Conservation (phyloP, 768 basidiomycete genomes). For the Podaxis sp. region DNA sequence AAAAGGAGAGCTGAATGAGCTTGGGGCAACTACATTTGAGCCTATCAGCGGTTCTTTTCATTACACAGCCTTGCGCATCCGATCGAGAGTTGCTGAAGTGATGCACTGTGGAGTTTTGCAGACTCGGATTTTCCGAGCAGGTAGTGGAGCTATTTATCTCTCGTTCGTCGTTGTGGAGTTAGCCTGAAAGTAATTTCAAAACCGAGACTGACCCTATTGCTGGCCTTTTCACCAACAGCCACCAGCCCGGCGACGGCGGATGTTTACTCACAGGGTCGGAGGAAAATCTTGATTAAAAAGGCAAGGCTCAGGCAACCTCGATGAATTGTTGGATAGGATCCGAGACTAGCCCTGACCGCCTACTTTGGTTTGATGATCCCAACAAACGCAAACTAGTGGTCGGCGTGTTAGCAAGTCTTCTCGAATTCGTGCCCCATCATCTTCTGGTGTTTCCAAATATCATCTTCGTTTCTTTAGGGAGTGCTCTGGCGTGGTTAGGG, state of each 20-base stretch:
- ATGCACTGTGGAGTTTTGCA: neutral
- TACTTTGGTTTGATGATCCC: too few relatives aligned
- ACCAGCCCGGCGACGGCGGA: constrained; percentile 1
- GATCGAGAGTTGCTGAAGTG: neutral
- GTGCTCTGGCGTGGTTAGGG: too few relatives aligned
- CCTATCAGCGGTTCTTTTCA: neutral
- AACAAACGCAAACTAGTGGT: too few relatives aligned
- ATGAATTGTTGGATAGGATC: constrained; percentile 3
- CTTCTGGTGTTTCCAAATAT: too few relatives aligned
- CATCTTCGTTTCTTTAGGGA: too few relatives aligned
- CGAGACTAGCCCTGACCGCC: neutral
- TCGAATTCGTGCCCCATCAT: too few relatives aligned
- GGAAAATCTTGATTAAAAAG: neutral
- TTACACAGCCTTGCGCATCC: neutral
- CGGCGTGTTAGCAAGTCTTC: too few relatives aligned
- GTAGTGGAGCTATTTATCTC: neutral
- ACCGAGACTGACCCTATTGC: neutral
- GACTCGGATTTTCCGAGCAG: neutral
- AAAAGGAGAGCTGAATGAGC: neutral
- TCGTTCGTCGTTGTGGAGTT: neutral
- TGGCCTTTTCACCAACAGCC: neutral
- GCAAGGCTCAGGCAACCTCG: neutral
- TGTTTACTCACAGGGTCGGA: constrained; percentile 7
- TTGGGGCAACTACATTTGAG: neutral
- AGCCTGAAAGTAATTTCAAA: neutral